Conservation (phyloP, 169 alveolate genomes). For the Plasmodium adleri region DNA sequence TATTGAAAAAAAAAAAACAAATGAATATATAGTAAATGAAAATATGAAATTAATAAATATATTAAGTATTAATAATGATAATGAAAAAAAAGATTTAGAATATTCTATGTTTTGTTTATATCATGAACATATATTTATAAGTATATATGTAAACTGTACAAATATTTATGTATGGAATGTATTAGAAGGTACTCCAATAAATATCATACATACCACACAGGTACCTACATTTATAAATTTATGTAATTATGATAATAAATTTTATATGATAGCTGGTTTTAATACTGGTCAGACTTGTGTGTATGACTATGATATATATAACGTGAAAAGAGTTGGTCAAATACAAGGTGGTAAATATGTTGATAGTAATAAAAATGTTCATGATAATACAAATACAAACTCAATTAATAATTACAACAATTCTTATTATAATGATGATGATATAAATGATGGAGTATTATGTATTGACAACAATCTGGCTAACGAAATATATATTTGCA, state of each 20-base stretch:
- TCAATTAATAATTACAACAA: not conserved
- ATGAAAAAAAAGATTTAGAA: constrained; percentile 50
- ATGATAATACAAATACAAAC: not conserved
- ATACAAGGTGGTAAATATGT: constrained; percentile 2
- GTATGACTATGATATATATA: constrained; percentile 55
- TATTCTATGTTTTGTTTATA: constrained; percentile 67
- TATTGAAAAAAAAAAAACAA: not conserved
- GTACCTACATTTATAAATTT: constrained; percentile 59
- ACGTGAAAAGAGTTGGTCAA: constrained; percentile 4
- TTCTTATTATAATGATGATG: not conserved
- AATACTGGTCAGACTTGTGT: constrained; percentile 23
- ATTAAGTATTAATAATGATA: constrained; percentile 25
- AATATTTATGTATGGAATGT: constrained; percentile 68
- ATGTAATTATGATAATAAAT: constrained; percentile 49
- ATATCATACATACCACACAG: constrained; percentile 22
- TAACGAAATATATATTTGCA: constrained; percentile 38
- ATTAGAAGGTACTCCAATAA: constrained; percentile 40
- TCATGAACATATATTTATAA: constrained; percentile 49
- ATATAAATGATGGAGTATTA: constrained; percentile 23
- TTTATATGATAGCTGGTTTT: constrained; percentile 53
- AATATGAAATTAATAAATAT: constrained; percentile 59
- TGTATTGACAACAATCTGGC: constrained; percentile 56
- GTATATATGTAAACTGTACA: constrained; percentile 45
- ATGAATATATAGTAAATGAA: constrained; percentile 28
- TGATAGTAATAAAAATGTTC: not conserved